These are phyloP conservation scores for Yarrowia yakushimensis DNA, from an alignment of 805 yeast genomes.

Conservation along the genomic window DNA sequence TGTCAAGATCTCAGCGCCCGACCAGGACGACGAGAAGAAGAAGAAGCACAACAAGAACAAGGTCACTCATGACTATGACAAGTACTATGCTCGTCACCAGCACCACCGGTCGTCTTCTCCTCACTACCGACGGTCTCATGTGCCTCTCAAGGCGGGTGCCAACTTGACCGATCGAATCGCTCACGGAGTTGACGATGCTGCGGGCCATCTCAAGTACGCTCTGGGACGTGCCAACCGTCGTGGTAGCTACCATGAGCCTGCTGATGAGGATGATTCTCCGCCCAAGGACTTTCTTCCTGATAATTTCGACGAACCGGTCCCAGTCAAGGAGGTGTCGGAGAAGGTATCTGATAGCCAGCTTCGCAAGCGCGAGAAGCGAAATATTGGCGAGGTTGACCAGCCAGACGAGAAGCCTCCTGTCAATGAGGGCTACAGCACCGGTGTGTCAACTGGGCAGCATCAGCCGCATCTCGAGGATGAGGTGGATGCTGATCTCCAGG, in stretches of 20 bases:
- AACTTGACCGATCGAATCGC: slow-evolving; percentile 10
- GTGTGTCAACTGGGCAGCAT: background rate
- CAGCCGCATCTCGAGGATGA: background rate
- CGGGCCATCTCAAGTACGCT: slow-evolving; percentile 13
- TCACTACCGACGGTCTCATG: background rate
- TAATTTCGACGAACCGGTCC: background rate
- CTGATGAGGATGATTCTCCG: background rate
- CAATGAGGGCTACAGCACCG: background rate
- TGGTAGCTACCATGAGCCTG: background rate
- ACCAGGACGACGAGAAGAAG: background rate
- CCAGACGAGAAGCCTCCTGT: background rate
- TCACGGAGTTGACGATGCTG: slow-evolving; percentile 24
- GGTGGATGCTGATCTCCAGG: background rate
- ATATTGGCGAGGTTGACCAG: background rate
- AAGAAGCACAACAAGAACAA: background rate
- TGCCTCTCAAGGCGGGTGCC: slow-evolving; percentile 16
- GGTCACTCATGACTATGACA: slow-evolving; percentile 12
- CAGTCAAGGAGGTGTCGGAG: background rate
- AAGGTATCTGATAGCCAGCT: background rate
- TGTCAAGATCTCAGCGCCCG: background rate
- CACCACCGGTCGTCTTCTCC: slow-evolving; percentile 15
- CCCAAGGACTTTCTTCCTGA: background rate
- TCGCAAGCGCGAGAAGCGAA: background rate
- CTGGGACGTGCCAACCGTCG: slow-evolving; percentile 17
- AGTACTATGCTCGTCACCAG: slow-evolving; percentile 18